Evolutionary conservation across 164 flowering plant species (phyloP), one percentile per base, ranked within the genome.

Genomic region (Nymphaea thermarum): DNA sequence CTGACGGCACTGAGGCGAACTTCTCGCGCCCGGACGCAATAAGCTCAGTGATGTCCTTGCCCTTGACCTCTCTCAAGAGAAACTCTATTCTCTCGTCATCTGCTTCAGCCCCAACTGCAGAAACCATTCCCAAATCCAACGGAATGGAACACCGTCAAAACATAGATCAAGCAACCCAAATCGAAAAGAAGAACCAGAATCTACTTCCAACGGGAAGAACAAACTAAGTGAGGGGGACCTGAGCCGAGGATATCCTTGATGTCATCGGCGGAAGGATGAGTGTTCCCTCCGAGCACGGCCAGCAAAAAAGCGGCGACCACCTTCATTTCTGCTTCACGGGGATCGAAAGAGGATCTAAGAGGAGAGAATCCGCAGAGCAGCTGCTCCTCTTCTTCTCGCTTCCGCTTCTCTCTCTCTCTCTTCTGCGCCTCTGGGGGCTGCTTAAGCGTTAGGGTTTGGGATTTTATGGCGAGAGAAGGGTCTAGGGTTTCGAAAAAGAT

Each of bases 241-340:
- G 89, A 84, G 61, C 79, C 83, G 43, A 87, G 87, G 57, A 89
- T 87, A 5, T 12, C 16, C 77, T 83, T 89, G 68, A 89, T 3
- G 65, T 89, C 87, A 2, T 67, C 75, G 10, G 83, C 85, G 3
- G 87, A 43, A 4, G 95, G 95, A 59, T 14, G 2, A 17, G 77
- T 44, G 78, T 87, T 89, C 1, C 95, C 95, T 11, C 95, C 92
- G 84, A 89, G 74, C 1, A 78, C 74, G 61, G 92, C 87, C n/a
- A 89, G 80, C 82, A 89, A 78, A 60, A 83, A 89, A 0, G 92
- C 90, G 36, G 90, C 90, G 66, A 87, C 43, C 36, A 85, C 78
- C 92, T 89, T 89, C 95, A 89, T 88, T 63, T 74, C 74, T 75
- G 77, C 71, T 57, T 51, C 57, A 25, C 36, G 36, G 36, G 36